These are phyloP conservation scores for Albophoma yamanashiensis DNA, from an alignment of 2,329 filamentous ascomycete species.

Conservation along the genomic window DNA sequence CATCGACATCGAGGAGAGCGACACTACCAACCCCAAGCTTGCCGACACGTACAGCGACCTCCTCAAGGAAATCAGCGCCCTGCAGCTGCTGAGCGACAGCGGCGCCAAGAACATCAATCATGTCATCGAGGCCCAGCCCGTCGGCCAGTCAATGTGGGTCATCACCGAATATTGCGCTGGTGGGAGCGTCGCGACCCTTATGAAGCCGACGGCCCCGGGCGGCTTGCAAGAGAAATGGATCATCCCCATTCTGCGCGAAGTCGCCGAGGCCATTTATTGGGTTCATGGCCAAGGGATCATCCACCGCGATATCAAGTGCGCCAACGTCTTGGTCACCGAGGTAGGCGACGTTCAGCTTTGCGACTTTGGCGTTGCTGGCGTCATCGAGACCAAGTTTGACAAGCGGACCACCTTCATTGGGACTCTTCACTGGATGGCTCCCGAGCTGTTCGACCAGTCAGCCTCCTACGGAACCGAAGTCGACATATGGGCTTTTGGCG, in stretches of 20 bases:
- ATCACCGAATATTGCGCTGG: slow-evolving; percentile 80
- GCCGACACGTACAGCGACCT: slow-evolving; percentile 60
- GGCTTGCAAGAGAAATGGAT: slow-evolving; percentile 63
- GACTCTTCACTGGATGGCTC: slow-evolving; percentile 81
- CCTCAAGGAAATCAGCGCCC: slow-evolving; percentile 55
- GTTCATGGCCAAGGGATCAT: slow-evolving; percentile 60
- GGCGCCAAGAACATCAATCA: slow-evolving; percentile 72
- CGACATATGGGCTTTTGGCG: slow-evolving; percentile 80
- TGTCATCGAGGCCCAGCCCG: slow-evolving; percentile 67
- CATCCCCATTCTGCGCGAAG: slow-evolving; percentile 55
- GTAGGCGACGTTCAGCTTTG: slow-evolving; percentile 69
- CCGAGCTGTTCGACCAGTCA: slow-evolving; percentile 58
- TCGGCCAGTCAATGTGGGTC: slow-evolving; percentile 78
- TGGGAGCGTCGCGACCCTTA: slow-evolving; percentile 66
- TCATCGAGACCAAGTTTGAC: slow-evolving; percentile 63
- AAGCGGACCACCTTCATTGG: slow-evolving; percentile 76
- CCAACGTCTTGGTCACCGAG: slow-evolving; percentile 72
- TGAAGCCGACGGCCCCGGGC: slow-evolving; percentile 55
- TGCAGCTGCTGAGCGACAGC: slow-evolving; percentile 63
- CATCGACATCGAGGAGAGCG: slow-evolving; percentile 71
- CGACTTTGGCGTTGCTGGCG: slow-evolving; percentile 74
- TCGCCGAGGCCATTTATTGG: slow-evolving; percentile 55
- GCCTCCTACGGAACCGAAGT: slow-evolving; percentile 60
- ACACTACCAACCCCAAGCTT: slow-evolving; percentile 53
- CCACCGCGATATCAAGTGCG: slow-evolving; percentile 63